Evolutionary conservation across 2,329 filamentous ascomycete genomes (phyloP).

Genomic region (Coniella vitis): DNA sequence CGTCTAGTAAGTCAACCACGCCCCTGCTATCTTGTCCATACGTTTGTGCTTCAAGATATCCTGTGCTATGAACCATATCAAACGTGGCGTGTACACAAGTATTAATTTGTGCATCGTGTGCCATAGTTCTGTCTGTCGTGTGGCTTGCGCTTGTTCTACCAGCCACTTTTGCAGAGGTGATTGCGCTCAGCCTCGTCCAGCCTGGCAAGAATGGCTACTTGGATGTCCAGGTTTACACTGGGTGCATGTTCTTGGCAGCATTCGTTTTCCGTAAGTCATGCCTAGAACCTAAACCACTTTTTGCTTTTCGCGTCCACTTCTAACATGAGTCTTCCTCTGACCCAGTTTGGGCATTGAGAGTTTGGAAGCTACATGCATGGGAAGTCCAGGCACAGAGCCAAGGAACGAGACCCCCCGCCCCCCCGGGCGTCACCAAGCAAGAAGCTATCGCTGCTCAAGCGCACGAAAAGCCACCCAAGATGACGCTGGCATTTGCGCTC

Average conservation of each 20-base stretch:
- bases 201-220: constrained; percentile 39
- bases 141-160: constrained; percentile 69
- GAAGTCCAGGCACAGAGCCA: constrained; percentile 24
- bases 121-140: constrained; percentile 52
- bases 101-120: not conserved
- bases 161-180: constrained; percentile 60
- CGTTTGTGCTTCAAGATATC: not conserved
- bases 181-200: constrained; percentile 50
- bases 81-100: no score
- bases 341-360: constrained; percentile 34
- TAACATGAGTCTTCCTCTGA: not conserved
- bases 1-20: constrained; percentile 40
- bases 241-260: constrained; percentile 52
- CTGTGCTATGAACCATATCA: not conserved
- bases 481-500: constrained; percentile 9
- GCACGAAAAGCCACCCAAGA: not conserved
- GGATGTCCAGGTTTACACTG: constrained; percentile 51
- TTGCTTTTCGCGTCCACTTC: not conserved
- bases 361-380: constrained; percentile 36
- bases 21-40: not conserved
- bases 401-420: no score
- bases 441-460: constrained; percentile 16
- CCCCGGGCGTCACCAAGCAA: constrained; percentile 23
- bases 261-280: constrained; percentile 35
- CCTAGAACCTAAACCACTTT: no score